Evolutionary conservation across 2,329 filamentous ascomycete genomes (phyloP).

Genomic region (Xylaria sp.): DNA sequence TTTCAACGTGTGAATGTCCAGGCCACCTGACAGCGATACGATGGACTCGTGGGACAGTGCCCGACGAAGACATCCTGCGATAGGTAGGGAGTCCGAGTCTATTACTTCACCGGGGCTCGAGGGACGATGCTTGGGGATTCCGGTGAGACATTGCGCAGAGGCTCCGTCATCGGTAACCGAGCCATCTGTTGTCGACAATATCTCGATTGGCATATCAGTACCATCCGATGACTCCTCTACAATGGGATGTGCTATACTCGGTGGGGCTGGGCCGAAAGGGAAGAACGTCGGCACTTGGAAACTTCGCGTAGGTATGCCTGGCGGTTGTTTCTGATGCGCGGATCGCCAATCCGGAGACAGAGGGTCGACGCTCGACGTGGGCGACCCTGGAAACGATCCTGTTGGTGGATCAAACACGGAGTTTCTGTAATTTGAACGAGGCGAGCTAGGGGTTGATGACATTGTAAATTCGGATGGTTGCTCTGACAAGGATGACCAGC

Average conservation of each 20-base stretch:
- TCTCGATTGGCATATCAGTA: conserved; percentile 48
- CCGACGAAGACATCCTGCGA: conserved; percentile 66
- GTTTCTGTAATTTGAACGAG: conserved; percentile 76
- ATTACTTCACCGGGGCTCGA: conserved; percentile 41
- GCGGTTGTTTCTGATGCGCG: conserved; percentile 65
- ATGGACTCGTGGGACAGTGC: conserved; percentile 87
- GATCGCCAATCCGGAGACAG: conserved; percentile 68
- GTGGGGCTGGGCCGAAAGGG: conserved; percentile 38
- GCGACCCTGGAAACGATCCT: conserved; percentile 80
- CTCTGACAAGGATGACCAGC: conserved; percentile 74
- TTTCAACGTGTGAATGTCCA: conserved; percentile 89
- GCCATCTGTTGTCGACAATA: conserved; percentile 51
- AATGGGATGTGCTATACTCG: conserved; percentile 45
- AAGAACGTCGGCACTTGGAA: conserved; percentile 53
- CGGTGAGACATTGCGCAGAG: conserved; percentile 39
- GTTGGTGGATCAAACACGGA: conserved; percentile 83
- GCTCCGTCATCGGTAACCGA: conserved; percentile 51
- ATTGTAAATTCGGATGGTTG: conserved; percentile 71
- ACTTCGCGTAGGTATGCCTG: conserved; percentile 65
- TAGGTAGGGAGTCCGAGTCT: conserved; percentile 53
- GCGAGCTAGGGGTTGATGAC: conserved; percentile 84
- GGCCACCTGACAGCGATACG: conserved; percentile 84
- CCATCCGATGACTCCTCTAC: conserved; percentile 49
- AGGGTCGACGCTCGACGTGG: conserved; percentile 79
- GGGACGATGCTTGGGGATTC: conserved; percentile 47